Evolutionary conservation across 352 stramenopile species (phyloP).

Genomic region (Phytopythium montanum): DNA sequence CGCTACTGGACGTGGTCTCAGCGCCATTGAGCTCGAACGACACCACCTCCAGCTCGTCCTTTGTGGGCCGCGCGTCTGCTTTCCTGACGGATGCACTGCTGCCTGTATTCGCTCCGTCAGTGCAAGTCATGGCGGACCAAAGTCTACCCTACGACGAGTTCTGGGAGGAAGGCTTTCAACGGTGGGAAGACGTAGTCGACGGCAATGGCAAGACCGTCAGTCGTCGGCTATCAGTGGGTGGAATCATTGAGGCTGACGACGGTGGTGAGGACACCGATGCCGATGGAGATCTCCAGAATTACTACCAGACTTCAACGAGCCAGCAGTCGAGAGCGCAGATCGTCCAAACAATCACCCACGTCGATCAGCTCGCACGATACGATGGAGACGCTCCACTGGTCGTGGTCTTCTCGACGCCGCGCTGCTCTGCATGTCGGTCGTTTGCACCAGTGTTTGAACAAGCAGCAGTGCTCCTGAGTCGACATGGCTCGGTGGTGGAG

Average conservation of each 20-base stretch:
- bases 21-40: background rate
- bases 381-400: constrained; percentile 9
- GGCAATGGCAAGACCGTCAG: background rate
- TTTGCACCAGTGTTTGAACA: constrained; percentile 16
- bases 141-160: constrained; percentile 2
- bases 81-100: constrained; percentile 4
- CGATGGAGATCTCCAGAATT: background rate
- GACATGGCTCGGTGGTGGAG: background rate
- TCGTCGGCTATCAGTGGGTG: background rate
- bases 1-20: constrained; percentile 4
- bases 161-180: constrained; percentile 5
- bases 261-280: background rate
- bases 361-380: background rate
- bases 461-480: background rate
- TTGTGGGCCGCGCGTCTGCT: constrained; percentile 6
- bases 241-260: background rate
- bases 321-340: background rate
- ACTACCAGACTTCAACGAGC: background rate
- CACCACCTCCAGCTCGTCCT: background rate
- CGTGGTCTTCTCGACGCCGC: constrained; percentile 16
- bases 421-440: constrained; percentile 14
- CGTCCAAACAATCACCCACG: constrained; percentile 1
- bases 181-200: background rate
- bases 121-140: background rate
- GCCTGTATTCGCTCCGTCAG: background rate